phyloP scores from a whole-genome alignment of 352 stramenopile species.

The Plasmopara muralis region DNA sequence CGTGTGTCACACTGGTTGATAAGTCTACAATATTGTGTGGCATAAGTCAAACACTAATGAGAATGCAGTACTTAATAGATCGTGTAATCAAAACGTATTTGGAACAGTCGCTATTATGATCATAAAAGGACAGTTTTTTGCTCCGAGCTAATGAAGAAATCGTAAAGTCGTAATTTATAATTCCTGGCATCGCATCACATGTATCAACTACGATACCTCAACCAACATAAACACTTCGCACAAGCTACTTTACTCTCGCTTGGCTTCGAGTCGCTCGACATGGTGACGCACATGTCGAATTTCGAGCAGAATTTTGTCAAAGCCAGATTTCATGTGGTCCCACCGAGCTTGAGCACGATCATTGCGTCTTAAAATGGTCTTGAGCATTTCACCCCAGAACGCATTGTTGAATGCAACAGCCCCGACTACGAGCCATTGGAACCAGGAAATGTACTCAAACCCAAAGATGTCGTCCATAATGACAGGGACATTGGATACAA shows the following conservation, averaged over 20 bases:
- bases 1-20: too few relatives aligned
- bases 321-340: conserved; percentile 40
- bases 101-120: too few relatives aligned
- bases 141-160: too few relatives aligned
- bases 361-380: conserved; percentile 32
- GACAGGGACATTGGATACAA: conserved; percentile 50
- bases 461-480: conserved; percentile 60
- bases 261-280: conserved; percentile 42
- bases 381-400: conserved; percentile 57
- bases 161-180: too few relatives aligned
- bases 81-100: too few relatives aligned
- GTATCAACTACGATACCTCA: too few relatives aligned
- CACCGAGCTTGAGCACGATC: conserved; percentile 33
- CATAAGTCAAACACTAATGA: too few relatives aligned
- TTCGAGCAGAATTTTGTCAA: conserved; percentile 55
- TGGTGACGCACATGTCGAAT: conserved; percentile 53
- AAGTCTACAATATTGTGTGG: too few relatives aligned
- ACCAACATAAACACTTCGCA: too few relatives aligned
- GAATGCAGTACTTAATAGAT: too few relatives aligned
- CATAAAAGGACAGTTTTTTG: too few relatives aligned
- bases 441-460: conserved; percentile 61
- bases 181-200: too few relatives aligned
- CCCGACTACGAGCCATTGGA: conserved; percentile 42
- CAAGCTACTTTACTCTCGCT: conserved; percentile 17
- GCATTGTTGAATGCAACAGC: conserved; percentile 38